Base-by-base conservation (phyloP, 2,329 filamentous ascomycete species). In the Penicillium sp. region DNA sequence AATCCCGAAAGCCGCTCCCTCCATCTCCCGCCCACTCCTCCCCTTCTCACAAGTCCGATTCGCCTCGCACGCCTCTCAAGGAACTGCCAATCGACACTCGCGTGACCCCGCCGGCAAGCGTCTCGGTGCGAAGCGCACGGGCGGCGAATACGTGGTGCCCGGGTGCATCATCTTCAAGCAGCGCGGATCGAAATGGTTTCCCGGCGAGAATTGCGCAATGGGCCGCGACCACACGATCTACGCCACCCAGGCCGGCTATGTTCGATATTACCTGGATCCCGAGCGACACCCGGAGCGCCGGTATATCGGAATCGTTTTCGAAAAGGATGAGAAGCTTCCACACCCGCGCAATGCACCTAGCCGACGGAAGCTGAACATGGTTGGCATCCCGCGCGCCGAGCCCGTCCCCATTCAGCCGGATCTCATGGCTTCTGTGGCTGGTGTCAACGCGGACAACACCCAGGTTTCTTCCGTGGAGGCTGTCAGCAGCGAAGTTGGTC, bases 131-230 rank as follows among this genome's bases (percentile, higher is more conserved):
- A 99, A 99, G 81, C 90, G 92, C 74, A 87, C 87, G 16, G 90
- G 89, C 72, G 92, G 92, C 70, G 88, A 96, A 77, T 95, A 87
- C 72, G 94, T 99, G 31, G 88, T 96, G 52, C 88, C 92, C 4
- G 94, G 94, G 48, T 97, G 96, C 78, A 99, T 99, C 74, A 89
- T 99, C 75, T 99, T 94, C 83, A 91, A 90, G 70, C 94, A 99
- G 75, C 87, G 92, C 66, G 94, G 94, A 64, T 95, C 94, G 4
- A 83, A 86, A 66, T 99, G 94, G 94, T 92, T 87, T 71, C 88
- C 94, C 1, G 94, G 94, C 65, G 94, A 97, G 71, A 97, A 99
- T 76, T 90, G 89, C 73, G 89, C 86, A 64, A 92, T 97, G 79
- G 94, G 94, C 45, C 88, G 94, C 55, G 92, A 99, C 73, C 94